Evolutionary conservation across 225 moss, liverwort and hornwort species (phyloP), one percentile per base, ranked within the genome.

Genomic region (Asterella californica): DNA sequence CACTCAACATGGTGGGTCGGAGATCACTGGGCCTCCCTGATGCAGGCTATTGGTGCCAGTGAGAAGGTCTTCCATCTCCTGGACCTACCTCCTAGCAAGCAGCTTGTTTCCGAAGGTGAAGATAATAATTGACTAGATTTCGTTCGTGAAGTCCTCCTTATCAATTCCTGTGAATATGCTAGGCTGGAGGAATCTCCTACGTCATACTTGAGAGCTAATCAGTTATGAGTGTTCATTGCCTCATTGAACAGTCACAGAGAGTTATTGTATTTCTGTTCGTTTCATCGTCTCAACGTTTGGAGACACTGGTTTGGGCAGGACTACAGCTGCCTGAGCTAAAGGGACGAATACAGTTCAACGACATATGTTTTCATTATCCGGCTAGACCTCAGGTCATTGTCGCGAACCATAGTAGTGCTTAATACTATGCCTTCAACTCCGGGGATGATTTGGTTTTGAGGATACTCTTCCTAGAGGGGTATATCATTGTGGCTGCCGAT

Each of bases 1-100:
- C 99, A 99, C 83, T 99, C 95, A 45, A 95, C 95, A 46, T 99
- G 99, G 99, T 99, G 99, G 99, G 99, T 99, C 82, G 95, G 99
- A 74, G 95, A 99, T 83, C 99, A 99, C 83, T 99, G 99, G 99
- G 95, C 95, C 82, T 91, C 93, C 75, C 83, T 99, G 72, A 95
- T 99, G 99, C 93, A 95, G 89, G 99, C 99, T 74, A 83, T 99
- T 63, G 99, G 99, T 82, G 91, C 99, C 81, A 99, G 95, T 82
- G 99, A 99, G 83, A 99, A 99, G 80, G 99, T 99, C 68, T 99
- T 99, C 79, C 90, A 89, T 81, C 93, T 99, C 71, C 88, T 99
- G 83, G 99, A 95, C 2, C 86, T 99, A 80, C 95, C 95, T 34
- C 88, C 90, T 38, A 90, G 92, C 83, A 83, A 89, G 82, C 95